Evolutionary conservation across 2,329 filamentous ascomycete genomes (phyloP).

Genomic region (Cryoendolithus antarcticus): DNA sequence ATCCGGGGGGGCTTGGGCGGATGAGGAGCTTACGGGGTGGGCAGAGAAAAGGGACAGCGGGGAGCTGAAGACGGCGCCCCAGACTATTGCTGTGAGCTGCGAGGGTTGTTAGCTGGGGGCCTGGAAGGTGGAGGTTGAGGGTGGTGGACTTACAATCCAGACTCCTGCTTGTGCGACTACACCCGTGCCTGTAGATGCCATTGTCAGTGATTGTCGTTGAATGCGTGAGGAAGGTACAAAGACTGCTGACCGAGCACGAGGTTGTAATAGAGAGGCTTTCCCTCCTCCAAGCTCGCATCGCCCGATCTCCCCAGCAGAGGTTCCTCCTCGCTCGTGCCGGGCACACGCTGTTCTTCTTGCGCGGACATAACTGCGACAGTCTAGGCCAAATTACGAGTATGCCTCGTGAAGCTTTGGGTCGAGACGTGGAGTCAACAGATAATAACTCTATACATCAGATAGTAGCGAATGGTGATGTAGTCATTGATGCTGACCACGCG

Average conservation of each 20-base stretch:
- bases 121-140: background rate
- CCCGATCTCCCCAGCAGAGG: slow-evolving; percentile 60
- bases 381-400: too few species aligned
- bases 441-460: too few species aligned
- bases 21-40: slow-evolving; percentile 54
- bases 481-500: too few species aligned
- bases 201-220: slow-evolving; percentile 6
- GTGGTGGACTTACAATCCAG: slow-evolving; percentile 43
- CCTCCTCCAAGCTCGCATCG: slow-evolving; percentile 58
- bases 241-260: slow-evolving; percentile 54
- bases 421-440: too few species aligned
- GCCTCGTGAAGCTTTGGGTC: too few species aligned
- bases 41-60: slow-evolving; percentile 72
- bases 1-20: too few species aligned
- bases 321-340: slow-evolving; percentile 45
- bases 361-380: slow-evolving; percentile 38
- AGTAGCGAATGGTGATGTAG: too few species aligned
- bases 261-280: slow-evolving; percentile 54
- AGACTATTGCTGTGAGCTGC: slow-evolving; percentile 60
- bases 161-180: slow-evolving; percentile 68
- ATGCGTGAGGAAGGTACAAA: background rate
- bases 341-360: slow-evolving; percentile 24
- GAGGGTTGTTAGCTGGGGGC: slow-evolving; percentile 9
- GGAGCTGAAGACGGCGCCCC: slow-evolving; percentile 58
- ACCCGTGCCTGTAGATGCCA: slow-evolving; percentile 53